Evolutionary conservation across 1,284 basidiomycete species (phyloP).

Genomic region (Ustanciosporium gigantosporum): DNA sequence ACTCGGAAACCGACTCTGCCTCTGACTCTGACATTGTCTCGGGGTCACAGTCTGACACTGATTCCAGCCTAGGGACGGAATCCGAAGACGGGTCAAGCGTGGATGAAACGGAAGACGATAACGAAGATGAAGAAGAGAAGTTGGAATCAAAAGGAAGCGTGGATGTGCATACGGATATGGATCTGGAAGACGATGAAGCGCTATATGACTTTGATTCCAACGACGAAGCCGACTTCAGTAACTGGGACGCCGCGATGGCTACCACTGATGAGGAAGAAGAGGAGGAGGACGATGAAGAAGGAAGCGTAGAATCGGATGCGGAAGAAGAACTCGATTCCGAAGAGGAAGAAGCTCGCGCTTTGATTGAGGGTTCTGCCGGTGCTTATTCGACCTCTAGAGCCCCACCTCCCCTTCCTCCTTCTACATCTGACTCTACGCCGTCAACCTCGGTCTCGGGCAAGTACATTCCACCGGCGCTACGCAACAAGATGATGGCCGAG

Average conservation of each 20-base stretch:
- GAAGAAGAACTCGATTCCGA: conserved; percentile 15
- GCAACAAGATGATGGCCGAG: conserved; percentile 56
- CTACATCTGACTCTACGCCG: conserved; percentile 2
- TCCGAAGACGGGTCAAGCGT: too few species aligned
- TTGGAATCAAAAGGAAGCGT: conserved; percentile 1
- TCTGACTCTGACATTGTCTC: neutral
- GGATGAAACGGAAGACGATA: conserved; percentile 9
- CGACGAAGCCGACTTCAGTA: conserved; percentile 34
- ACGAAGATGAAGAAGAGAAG: conserved; percentile 7
- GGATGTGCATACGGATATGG: too few species aligned
- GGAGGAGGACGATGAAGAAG: conserved; percentile 4
- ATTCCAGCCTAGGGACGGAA: too few species aligned
- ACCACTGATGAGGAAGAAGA: conserved; percentile 31
- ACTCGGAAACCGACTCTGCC: neutral
- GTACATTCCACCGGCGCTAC: conserved; percentile 66
- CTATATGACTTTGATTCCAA: conserved; percentile 21
- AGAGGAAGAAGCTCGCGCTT: conserved; percentile 13
- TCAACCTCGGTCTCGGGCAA: conserved; percentile 48
- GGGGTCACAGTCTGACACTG: too few species aligned
- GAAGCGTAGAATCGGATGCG: conserved; percentile 1
- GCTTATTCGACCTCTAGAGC: neutral
- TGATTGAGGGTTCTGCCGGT: neutral
- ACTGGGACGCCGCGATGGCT: conserved; percentile 44
- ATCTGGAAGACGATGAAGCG: conserved; percentile 6
- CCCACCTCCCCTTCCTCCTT: neutral